Base-by-base conservation (phyloP, 306 rosid species). In the Quercus mongolica region DNA sequence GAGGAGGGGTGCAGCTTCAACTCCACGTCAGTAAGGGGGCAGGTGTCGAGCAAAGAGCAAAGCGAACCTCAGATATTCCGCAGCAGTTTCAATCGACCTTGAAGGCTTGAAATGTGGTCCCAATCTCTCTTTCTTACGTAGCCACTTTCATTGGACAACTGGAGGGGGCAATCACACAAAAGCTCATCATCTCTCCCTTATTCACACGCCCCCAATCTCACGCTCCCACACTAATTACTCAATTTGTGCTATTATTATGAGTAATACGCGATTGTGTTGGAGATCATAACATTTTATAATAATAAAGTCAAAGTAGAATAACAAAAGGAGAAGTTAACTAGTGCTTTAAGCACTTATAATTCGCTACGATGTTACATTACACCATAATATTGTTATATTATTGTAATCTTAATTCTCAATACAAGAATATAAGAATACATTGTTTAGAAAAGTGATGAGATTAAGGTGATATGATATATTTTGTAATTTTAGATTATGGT, bases 31-130 rank as follows among this genome's bases (percentile, higher is more conserved):
- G 74, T 12, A 17, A 18, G 0, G 0, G 0, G 79, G 51, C 88
- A 88, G 86, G 91, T 79, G 91, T 87, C 87, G n/a, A 4, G 5
- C 6, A 12, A 11, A 14, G 19, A 63, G 81, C 44, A 0, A 0
- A 71, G 54, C 56, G 25, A 44, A 77, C 46, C 31, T 77, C 69
- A 74, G 87, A 85, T 83, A 85, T 87, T 87, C 79, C 59, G 87
- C 81, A 79, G 12, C 46, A 71, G 79, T 83, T 84, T 77, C 88
- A 81, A 80, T 85, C 44, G 59, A 10, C 75, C 56, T 86, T 87
- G 23, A 21, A 21, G 23, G 23, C 23, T 21, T 78, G 84, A 81
- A 87, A 87, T 87, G 91, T 82, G 91, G 91, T 87, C 86, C 4
- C 44, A 44, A 74, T 76, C 77, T 70, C 81, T 41, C 54, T 52